Conservation (phyloP, 2,329 filamentous ascomycete species). For the Pseudopithomyces maydicus region DNA sequence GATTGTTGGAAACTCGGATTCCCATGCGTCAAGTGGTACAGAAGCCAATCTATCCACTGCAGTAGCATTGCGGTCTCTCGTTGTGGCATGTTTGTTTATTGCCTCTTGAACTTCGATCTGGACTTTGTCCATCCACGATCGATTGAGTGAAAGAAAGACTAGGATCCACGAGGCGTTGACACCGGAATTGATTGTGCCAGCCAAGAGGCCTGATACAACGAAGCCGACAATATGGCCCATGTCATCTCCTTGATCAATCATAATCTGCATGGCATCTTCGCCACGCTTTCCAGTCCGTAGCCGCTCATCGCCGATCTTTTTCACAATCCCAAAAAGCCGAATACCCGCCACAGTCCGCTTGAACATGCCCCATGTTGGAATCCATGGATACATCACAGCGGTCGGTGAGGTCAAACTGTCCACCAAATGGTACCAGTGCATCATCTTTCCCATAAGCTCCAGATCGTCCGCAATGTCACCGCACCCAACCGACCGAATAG, state of each 20-base stretch:
- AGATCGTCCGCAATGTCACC: slow-evolving; percentile 59
- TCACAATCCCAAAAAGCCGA: slow-evolving; percentile 56
- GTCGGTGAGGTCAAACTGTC: slow-evolving; percentile 51
- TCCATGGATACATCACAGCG: slow-evolving; percentile 59
- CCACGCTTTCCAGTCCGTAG: slow-evolving; percentile 48
- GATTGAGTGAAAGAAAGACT: slow-evolving; percentile 39
- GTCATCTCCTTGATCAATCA: slow-evolving; percentile 58
- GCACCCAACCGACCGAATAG: slow-evolving; percentile 60
- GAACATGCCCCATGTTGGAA: slow-evolving; percentile 54
- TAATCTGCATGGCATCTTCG: slow-evolving; percentile 58
- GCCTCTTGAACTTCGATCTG: slow-evolving; percentile 55
- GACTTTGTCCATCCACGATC: slow-evolving; percentile 52
- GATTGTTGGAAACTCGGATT: slow-evolving; percentile 58
- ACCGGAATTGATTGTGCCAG: slow-evolving; percentile 63
- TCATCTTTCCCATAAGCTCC: slow-evolving; percentile 47
- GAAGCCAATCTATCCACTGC: slow-evolving; percentile 47
- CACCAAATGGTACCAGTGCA: slow-evolving; percentile 55
- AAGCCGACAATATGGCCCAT: slow-evolving; percentile 54
- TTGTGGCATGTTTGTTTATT: slow-evolving; percentile 50
- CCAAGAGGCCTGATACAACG: slow-evolving; percentile 60
- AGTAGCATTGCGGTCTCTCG: slow-evolving; percentile 31
- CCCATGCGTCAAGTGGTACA: slow-evolving; percentile 60
- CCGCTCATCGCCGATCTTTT: slow-evolving; percentile 54
- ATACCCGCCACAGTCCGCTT: slow-evolving; percentile 53
- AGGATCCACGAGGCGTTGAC: slow-evolving; percentile 60